Conservation (phyloP, 2,329 filamentous ascomycete species). For the Podosphaera aphanis region DNA sequence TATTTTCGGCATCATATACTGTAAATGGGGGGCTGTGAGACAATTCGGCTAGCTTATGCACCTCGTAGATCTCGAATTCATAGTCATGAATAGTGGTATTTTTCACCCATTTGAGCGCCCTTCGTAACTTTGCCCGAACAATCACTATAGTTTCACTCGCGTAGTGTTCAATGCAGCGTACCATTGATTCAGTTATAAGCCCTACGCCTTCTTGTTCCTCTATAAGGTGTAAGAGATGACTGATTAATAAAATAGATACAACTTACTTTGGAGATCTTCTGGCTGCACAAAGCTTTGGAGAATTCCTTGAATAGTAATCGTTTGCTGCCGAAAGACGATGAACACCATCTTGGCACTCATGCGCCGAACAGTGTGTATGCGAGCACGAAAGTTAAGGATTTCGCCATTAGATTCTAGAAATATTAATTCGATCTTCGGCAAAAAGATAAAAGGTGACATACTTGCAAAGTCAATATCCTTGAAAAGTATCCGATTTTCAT, state of each 20-base stretch:
- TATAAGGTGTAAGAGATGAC: slow-evolving; percentile 1
- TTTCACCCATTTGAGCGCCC: slow-evolving; percentile 49
- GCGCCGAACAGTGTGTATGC: slow-evolving; percentile 57
- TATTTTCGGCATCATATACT: slow-evolving; percentile 44
- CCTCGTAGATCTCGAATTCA: slow-evolving; percentile 46
- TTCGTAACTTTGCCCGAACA: slow-evolving; percentile 49
- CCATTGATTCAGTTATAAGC: slow-evolving; percentile 45
- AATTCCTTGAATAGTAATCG: slow-evolving; percentile 65
- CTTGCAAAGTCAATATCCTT: slow-evolving; percentile 14
- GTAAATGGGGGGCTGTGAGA: slow-evolving; percentile 43
- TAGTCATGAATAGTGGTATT: slow-evolving; percentile 53
- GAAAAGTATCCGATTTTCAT: slow-evolving; percentile 13
- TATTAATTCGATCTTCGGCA: not conserved
- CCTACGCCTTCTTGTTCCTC: slow-evolving; percentile 18
- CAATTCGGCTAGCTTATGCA: slow-evolving; percentile 37
- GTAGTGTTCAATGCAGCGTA: slow-evolving; percentile 71
- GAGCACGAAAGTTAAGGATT: slow-evolving; percentile 33
- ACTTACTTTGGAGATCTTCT: slow-evolving; percentile 7
- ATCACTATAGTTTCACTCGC: slow-evolving; percentile 57
- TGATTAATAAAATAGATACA: no score
- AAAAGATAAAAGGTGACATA: slow-evolving; percentile 3
- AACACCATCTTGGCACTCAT: slow-evolving; percentile 70
- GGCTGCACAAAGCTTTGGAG: slow-evolving; percentile 20
- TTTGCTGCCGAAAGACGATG: slow-evolving; percentile 65
- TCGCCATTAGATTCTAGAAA: slow-evolving; percentile 10